Conservation (phyloP, 1,284 basidiomycete species). For the Malassezia furfur region DNA sequence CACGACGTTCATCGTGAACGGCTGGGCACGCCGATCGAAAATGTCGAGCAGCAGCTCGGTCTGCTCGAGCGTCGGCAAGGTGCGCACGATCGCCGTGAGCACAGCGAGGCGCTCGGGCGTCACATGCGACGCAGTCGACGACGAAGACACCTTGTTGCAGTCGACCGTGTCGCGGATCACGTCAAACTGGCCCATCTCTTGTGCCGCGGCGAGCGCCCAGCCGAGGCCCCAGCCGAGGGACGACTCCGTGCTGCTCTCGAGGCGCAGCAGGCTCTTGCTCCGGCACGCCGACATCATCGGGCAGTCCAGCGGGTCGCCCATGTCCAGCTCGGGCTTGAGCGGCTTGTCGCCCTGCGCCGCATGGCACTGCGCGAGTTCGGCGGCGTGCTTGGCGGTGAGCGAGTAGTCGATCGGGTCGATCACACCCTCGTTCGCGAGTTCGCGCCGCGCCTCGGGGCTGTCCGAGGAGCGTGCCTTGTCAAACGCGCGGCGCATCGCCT, state of each 20-base stretch:
- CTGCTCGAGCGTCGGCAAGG: slow-evolving; percentile 29
- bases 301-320: background rate
- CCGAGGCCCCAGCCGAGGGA: slow-evolving; percentile 44
- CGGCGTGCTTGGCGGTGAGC: background rate
- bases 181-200: slow-evolving; percentile 18
- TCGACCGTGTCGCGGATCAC: background rate
- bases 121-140: background rate
- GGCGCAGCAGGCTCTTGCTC: slow-evolving; percentile 25
- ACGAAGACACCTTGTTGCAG: background rate
- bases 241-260: slow-evolving; percentile 35
- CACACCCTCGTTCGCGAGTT: background rate
- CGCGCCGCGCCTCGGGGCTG: background rate
- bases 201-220: slow-evolving; percentile 39
- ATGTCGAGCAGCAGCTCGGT: slow-evolving; percentile 34
- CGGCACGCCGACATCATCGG: slow-evolving; percentile 14
- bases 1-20: slow-evolving; percentile 29
- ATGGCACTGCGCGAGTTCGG: background rate
- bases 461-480: background rate
- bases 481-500: slow-evolving; percentile 8
- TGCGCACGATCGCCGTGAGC: slow-evolving; percentile 32
- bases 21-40: slow-evolving; percentile 29
- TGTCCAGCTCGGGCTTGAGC: background rate
- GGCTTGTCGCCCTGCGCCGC: too few species aligned
- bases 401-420: background rate
- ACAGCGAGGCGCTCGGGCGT: slow-evolving; percentile 34